These are phyloP conservation scores for Aspergillus ochraceus DNA, from an alignment of 2,329 filamentous ascomycete genomes.

Conservation along the genomic window DNA sequence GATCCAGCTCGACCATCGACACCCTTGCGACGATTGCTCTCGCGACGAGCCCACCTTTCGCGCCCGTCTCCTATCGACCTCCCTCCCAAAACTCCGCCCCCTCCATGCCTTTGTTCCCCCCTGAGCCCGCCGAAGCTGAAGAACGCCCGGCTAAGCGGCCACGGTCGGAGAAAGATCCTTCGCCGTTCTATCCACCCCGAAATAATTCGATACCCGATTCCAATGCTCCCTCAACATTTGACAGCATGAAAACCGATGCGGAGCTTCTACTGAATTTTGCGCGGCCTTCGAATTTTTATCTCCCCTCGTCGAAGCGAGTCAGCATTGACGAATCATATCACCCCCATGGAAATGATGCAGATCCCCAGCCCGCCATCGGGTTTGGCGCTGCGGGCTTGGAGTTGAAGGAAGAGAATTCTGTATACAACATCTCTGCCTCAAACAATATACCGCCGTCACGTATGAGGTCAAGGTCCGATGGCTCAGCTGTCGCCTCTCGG, in stretches of 20 bases:
- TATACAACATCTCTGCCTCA: conserved; percentile 15
- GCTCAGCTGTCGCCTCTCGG: conserved; percentile 40
- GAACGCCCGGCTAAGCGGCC: conserved; percentile 60
- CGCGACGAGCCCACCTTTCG: conserved; percentile 49
- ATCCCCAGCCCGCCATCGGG: conserved; percentile 23
- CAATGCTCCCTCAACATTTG: conserved; percentile 32
- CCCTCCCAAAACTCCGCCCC: conserved; percentile 28
- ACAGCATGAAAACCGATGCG: conserved; percentile 50
- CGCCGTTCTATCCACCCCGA: conserved; percentile 38
- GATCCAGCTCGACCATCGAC: conserved; percentile 49
- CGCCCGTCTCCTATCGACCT: conserved; percentile 33
- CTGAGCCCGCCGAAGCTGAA: conserved; percentile 29
- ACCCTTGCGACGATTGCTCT: conserved; percentile 53
- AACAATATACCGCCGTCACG: conserved; percentile 32
- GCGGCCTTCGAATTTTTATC: conserved; percentile 37
- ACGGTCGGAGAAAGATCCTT: conserved; percentile 57
- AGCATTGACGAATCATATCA: conserved; percentile 34
- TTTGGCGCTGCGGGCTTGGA: conserved; percentile 18
- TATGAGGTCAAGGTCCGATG: conserved; percentile 44
- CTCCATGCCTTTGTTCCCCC: conserved; percentile 28
- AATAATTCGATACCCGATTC: conserved; percentile 26
- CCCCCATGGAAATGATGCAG: conserved; percentile 23
- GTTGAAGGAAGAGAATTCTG: conserved; percentile 18
- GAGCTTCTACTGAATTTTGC: conserved; percentile 50
- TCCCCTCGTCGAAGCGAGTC: conserved; percentile 27